Evolutionary conservation across 306 rosid genomes (phyloP).

Genomic region (Acmispon strigosus): DNA sequence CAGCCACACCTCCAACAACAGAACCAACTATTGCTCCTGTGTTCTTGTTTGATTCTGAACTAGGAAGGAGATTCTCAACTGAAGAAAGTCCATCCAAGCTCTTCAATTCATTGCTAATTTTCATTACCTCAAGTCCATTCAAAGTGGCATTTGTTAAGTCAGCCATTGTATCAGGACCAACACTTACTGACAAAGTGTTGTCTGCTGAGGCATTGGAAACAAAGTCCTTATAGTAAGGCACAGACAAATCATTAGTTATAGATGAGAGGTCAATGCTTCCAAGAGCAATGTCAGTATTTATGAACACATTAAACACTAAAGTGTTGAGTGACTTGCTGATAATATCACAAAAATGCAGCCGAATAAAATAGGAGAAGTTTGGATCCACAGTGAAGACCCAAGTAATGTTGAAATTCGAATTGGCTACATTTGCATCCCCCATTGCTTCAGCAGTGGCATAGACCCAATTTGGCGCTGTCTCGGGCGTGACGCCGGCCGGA

Average conservation of each 20-base stretch:
- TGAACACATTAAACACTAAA: slow-evolving; percentile 73
- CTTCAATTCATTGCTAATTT: slow-evolving; percentile 58
- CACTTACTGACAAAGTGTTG: slow-evolving; percentile 65
- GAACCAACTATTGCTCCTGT: slow-evolving; percentile 43
- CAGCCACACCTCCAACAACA: slow-evolving; percentile 40
- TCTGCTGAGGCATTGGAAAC: slow-evolving; percentile 50
- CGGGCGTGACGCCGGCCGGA: slow-evolving; percentile 44
- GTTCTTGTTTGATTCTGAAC: slow-evolving; percentile 38
- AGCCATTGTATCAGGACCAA: slow-evolving; percentile 75
- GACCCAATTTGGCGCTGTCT: slow-evolving; percentile 83
- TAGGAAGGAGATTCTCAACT: slow-evolving; percentile 50
- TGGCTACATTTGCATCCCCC: slow-evolving; percentile 63
- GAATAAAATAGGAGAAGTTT: slow-evolving; percentile 53
- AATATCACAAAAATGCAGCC: slow-evolving; percentile 88
- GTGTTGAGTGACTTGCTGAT: slow-evolving; percentile 61
- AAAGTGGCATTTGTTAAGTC: slow-evolving; percentile 61
- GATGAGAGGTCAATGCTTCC: slow-evolving; percentile 72
- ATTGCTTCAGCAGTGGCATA: slow-evolving; percentile 85
- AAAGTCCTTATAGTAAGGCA: slow-evolving; percentile 69
- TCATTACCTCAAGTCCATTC: slow-evolving; percentile 84
- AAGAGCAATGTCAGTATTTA: slow-evolving; percentile 59
- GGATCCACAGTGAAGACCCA: slow-evolving; percentile 83
- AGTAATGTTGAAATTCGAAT: slow-evolving; percentile 77
- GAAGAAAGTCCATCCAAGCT: slow-evolving; percentile 65
- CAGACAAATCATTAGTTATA: slow-evolving; percentile 44